Evolutionary conservation across 1,284 basidiomycete genomes (phyloP).

Genomic region (Schizophyllum amplum): DNA sequence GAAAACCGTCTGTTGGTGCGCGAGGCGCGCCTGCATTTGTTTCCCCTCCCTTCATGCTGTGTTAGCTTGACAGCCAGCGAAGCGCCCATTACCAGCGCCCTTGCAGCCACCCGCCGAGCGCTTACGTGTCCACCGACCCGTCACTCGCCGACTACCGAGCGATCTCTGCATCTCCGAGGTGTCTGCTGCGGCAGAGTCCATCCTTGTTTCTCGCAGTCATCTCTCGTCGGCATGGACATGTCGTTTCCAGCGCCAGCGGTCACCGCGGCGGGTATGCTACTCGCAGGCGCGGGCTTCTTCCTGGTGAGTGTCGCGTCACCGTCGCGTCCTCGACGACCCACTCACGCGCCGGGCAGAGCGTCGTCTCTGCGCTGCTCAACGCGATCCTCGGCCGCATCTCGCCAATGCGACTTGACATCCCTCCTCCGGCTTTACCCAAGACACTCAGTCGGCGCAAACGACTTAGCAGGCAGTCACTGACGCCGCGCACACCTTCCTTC

Average conservation of each 20-base stretch:
- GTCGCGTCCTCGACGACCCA: neutral
- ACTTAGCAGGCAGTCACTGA: neutral
- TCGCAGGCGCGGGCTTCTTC: neutral
- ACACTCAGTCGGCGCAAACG: neutral
- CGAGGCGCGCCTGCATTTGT: neutral
- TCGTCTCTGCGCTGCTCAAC: neutral
- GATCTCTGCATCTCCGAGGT: neutral
- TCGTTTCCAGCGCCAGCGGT: neutral
- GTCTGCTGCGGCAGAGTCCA: neutral
- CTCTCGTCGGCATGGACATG: neutral
- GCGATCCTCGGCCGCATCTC: neutral
- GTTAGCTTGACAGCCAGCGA: neutral
- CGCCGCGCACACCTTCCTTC: neutral
- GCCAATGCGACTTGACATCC: neutral
- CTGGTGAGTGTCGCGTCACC: neutral
- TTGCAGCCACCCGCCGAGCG: neutral
- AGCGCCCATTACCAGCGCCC: neutral
- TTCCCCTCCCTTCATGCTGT: neutral
- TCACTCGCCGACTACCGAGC: neutral
- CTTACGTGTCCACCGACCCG: neutral
- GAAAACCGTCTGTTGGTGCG: neutral
- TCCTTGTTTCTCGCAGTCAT: neutral
- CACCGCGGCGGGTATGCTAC: neutral
- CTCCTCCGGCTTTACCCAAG: neutral
- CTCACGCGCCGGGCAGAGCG: neutral